Evolutionary conservation across 139 green algal genomes (phyloP).

Genomic region (Micractinium sp.): DNA sequence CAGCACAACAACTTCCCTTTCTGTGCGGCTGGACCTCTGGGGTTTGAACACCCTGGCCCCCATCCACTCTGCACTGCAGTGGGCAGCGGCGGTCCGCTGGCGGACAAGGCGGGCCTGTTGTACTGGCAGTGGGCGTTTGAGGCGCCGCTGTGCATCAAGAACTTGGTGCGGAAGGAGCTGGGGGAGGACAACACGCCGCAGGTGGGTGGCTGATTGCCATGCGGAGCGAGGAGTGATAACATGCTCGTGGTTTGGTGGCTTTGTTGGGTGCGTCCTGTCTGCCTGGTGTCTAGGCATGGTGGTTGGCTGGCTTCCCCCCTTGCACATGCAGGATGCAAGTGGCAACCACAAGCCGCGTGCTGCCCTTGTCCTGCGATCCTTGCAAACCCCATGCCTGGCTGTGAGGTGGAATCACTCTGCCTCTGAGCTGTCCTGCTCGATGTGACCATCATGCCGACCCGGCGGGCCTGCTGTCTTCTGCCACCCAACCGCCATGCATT

Average conservation of each 20-base stretch:
- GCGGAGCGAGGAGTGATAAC: background rate
- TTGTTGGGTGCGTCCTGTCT: no score
- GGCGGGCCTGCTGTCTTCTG: no score
- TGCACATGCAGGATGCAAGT: no score
- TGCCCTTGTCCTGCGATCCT: no score
- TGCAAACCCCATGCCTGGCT: no score
- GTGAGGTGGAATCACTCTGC: no score
- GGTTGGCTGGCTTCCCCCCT: no score
- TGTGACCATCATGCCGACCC: no score
- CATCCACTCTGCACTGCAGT: background rate
- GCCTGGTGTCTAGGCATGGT: no score
- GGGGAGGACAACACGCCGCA: conserved; percentile 55
- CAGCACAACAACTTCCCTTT: no score
- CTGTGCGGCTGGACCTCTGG: background rate
- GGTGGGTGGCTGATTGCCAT: conserved; percentile 13
- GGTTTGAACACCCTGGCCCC: background rate
- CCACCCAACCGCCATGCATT: background rate
- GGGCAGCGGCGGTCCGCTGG: background rate
- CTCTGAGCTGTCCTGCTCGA: no score
- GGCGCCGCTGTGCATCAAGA: conserved; percentile 56
- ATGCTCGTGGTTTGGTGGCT: background rate
- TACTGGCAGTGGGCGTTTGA: conserved; percentile 75
- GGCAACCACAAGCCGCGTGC: no score
- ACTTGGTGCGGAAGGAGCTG: conserved; percentile 46
- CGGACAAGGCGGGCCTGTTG: conserved; percentile 36